Evolutionary conservation across 2,329 filamentous ascomycete species (phyloP).

Genomic region (Arthrocladium fulminans): DNA sequence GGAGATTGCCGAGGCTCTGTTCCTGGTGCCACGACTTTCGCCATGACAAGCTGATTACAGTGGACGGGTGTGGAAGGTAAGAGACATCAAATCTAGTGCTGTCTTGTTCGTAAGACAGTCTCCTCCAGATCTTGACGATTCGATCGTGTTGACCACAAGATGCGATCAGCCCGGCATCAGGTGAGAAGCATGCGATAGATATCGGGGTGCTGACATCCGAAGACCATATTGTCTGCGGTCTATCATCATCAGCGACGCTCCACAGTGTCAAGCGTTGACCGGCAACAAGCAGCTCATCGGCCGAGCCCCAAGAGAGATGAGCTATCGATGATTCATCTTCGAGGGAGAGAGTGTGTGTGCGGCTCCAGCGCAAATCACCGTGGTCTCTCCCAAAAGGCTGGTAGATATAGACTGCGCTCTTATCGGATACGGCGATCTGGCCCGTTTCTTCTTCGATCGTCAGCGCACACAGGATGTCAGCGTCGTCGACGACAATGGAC

Average conservation of each 20-base stretch:
- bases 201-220: slow-evolving; percentile 63
- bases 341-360: slow-evolving; percentile 27
- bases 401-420: slow-evolving; percentile 63
- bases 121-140: slow-evolving; percentile 85
- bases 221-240: slow-evolving; percentile 56
- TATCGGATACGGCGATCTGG: slow-evolving; percentile 71
- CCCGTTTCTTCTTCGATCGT: slow-evolving; percentile 72
- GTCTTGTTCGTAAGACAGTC: slow-evolving; percentile 71
- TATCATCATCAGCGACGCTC: slow-evolving; percentile 34
- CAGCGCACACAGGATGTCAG: slow-evolving; percentile 61
- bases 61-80: slow-evolving; percentile 74
- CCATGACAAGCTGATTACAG: slow-evolving; percentile 82
- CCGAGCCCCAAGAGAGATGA: slow-evolving; percentile 76
- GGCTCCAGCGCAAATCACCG: slow-evolving; percentile 49
- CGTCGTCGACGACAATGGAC: slow-evolving; percentile 78
- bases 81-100: slow-evolving; percentile 82
- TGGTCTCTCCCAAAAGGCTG: slow-evolving; percentile 62
- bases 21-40: slow-evolving; percentile 66
- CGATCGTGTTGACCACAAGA: slow-evolving; percentile 70
- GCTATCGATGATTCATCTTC: slow-evolving; percentile 36
- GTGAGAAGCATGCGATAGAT: slow-evolving; percentile 69
- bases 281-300: slow-evolving; percentile 75
- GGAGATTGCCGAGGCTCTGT: slow-evolving; percentile 71
- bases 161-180: slow-evolving; percentile 79
- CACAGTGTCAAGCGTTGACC: slow-evolving; percentile 63